Conservation (phyloP, 148 eudicot species). For the Polygonum aviculare region DNA sequence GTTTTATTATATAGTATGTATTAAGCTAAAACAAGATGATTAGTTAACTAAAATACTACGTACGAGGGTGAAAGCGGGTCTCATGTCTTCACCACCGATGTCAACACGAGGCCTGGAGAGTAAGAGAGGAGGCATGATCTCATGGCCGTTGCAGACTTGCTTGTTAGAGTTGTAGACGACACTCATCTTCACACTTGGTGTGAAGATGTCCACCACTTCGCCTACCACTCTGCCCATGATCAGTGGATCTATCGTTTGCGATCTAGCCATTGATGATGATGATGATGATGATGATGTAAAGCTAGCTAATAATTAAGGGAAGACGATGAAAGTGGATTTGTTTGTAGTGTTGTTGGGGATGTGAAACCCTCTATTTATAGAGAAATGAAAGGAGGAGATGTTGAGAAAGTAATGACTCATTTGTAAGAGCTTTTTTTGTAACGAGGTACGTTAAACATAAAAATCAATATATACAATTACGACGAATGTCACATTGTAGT, state of each 20-base stretch:
- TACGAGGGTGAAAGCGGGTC: constrained; percentile 76
- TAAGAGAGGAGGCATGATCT: constrained; percentile 67
- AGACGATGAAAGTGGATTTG: neutral
- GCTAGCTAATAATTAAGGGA: neutral
- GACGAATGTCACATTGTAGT: no score
- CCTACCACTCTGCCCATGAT: constrained; percentile 71
- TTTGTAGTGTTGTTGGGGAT: neutral
- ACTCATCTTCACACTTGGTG: constrained; percentile 52
- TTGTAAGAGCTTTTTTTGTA: neutral
- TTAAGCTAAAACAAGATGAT: neutral
- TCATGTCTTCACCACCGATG: constrained; percentile 83
- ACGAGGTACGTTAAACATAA: no score
- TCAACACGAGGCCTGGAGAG: constrained; percentile 64
- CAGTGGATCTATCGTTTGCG: constrained; percentile 44
- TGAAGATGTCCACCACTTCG: constrained; percentile 73
- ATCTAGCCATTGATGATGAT: constrained; percentile 41
- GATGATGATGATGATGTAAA: neutral
- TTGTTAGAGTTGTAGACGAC: constrained; percentile 61
- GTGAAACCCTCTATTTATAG: constrained; percentile 7
- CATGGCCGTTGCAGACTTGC: constrained; percentile 74
- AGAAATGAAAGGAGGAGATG: neutral
- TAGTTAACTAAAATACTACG: neutral
- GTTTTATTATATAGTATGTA: no score
- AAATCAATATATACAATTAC: no score
- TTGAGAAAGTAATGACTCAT: neutral